Percentiles rank a stretch among this genome's conserved stretches.
These are phyloP conservation scores for Candida sakaeoensis DNA, from an alignment of 805 yeast species.

Conservation along the genomic window DNA sequence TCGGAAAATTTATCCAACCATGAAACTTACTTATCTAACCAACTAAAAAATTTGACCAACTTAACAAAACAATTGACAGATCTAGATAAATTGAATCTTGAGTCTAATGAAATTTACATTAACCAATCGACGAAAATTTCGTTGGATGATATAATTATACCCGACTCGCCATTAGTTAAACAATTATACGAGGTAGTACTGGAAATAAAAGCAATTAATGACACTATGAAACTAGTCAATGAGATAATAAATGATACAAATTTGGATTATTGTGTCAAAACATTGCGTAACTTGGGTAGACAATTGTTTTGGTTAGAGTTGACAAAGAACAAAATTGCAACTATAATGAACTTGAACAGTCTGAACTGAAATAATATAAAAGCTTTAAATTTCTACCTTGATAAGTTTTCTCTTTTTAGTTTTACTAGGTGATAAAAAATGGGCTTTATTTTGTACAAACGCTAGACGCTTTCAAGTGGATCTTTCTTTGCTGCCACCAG, in stretches of 20 bases:
- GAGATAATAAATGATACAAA: constrained; percentile 33
- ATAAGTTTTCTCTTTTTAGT: no score
- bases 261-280: constrained; percentile 32
- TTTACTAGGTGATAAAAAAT: no score
- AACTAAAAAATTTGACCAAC: constrained; percentile 18
- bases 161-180: constrained; percentile 41
- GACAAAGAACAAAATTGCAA: constrained; percentile 28
- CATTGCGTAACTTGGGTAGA: constrained; percentile 34
- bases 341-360: constrained; percentile 16
- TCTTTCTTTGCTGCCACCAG: no score
- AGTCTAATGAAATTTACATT: constrained; percentile 17
- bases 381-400: no score
- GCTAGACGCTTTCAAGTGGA: no score
- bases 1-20: constrained; percentile 28
- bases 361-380: no score
- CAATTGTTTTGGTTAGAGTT: constrained; percentile 42
- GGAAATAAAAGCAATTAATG: constrained; percentile 68
- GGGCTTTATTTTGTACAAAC: no score
- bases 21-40: constrained; percentile 23
- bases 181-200: constrained; percentile 65
- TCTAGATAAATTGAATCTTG: constrained; percentile 22
- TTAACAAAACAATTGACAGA: constrained; percentile 24
- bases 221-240: constrained; percentile 56
- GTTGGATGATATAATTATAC: constrained; percentile 34
- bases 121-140: constrained; percentile 12